These are phyloP conservation scores for Rhodofomes roseus DNA, from an alignment of 1,284 basidiomycete genomes.

Conservation along the genomic window DNA sequence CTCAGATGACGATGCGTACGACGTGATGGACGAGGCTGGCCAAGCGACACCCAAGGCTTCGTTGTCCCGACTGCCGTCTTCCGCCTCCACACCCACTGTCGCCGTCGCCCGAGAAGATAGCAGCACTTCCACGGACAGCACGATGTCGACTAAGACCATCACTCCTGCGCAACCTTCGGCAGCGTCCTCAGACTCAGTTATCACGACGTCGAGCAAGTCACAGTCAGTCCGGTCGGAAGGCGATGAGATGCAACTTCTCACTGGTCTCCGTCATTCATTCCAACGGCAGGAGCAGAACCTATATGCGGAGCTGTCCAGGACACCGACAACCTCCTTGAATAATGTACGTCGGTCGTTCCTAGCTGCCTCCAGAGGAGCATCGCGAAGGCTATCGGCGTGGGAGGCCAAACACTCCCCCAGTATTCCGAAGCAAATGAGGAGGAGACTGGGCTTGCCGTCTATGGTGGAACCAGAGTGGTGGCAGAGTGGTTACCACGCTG, in stretches of 20 bases:
- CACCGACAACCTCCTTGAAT: conserved; percentile 48
- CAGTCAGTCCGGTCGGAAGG: conserved; percentile 14
- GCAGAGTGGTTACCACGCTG: conserved; percentile 53
- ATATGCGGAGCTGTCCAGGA: conserved; percentile 48
- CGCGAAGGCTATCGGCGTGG: conserved; percentile 54
- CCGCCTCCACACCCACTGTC: conserved; percentile 11
- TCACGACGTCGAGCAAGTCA: conserved; percentile 8
- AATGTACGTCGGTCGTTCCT: conserved; percentile 58
- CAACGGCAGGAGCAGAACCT: conserved; percentile 55
- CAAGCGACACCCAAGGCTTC: conserved; percentile 23
- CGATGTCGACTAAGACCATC: conserved; percentile 3
- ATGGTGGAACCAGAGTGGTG: conserved; percentile 60
- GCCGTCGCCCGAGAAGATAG: conserved; percentile 6
- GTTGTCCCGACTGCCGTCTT: conserved; percentile 19
- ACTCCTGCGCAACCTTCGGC: conserved; percentile 7
- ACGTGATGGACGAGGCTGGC: conserved; percentile 22
- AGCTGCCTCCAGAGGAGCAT: conserved; percentile 44
- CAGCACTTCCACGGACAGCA: conserved; percentile 3
- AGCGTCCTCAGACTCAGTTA: conserved; percentile 1
- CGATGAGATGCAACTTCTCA: conserved; percentile 40
- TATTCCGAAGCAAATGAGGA: conserved; percentile 12
- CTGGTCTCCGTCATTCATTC: conserved; percentile 51
- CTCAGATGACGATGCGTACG: conserved; percentile 47
- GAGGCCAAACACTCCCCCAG: conserved; percentile 52
- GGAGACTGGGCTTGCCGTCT: conserved; percentile 26